Conservation (phyloP, 768 basidiomycete genomes). For the Lyophyllum decastes region DNA sequence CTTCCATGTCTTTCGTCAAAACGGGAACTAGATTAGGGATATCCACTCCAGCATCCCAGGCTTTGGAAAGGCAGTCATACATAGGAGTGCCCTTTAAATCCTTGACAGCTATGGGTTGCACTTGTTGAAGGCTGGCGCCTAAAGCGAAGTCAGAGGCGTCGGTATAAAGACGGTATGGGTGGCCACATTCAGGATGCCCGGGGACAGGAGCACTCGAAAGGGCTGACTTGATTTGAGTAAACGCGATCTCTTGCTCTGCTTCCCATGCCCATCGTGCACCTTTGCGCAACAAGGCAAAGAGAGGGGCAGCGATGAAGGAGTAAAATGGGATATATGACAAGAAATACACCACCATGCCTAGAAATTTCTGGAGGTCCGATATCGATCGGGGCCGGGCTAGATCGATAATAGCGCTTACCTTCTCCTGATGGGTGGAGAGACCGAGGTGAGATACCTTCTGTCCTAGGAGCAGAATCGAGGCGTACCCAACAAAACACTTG, state of each 20-base stretch:
- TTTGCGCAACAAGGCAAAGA: slow-evolving; percentile 34
- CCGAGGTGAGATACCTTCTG: slow-evolving; percentile 41
- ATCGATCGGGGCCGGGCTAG: slow-evolving; percentile 26
- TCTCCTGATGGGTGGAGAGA: slow-evolving; percentile 36
- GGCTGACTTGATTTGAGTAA: slow-evolving; percentile 26
- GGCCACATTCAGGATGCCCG: slow-evolving; percentile 27
- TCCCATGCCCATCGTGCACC: slow-evolving; percentile 23
- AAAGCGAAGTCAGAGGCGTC: slow-evolving; percentile 34
- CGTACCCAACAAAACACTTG: slow-evolving; percentile 36
- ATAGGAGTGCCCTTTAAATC: slow-evolving; percentile 29
- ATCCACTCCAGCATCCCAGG: neutral
- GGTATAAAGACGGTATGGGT: slow-evolving; percentile 35
- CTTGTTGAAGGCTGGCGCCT: slow-evolving; percentile 32
- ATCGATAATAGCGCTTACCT: slow-evolving; percentile 34
- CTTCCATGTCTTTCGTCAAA: neutral
- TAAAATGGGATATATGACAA: slow-evolving; percentile 35
- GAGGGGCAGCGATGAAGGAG: slow-evolving; percentile 30
- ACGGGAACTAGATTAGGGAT: neutral
- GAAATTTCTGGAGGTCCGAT: slow-evolving; percentile 29
- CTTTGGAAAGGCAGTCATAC: slow-evolving; percentile 17
- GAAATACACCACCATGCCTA: slow-evolving; percentile 41
- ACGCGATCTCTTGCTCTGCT: slow-evolving; percentile 21
- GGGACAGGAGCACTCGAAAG: slow-evolving; percentile 31
- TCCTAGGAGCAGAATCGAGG: slow-evolving; percentile 34
- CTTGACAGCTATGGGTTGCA: slow-evolving; percentile 25